Evolutionary conservation across 305 asterid species (phyloP).

Genomic region (Rubia peregrina): DNA sequence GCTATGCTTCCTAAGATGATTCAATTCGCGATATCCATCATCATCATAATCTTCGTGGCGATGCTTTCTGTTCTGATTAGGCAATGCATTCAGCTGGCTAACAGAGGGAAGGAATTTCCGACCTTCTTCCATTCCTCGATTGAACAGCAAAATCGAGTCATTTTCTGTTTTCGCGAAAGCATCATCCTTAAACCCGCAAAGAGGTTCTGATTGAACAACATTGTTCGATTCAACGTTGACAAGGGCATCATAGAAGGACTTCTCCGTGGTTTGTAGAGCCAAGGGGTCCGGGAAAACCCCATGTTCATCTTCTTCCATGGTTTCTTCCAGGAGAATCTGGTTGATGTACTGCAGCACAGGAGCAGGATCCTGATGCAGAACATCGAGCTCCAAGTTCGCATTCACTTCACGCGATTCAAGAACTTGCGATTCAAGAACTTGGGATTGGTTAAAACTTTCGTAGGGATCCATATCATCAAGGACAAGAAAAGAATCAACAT

Average conservation of each 20-base stretch:
- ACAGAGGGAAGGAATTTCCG: conserved; percentile 59
- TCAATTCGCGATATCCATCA: not conserved
- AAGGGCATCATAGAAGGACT: conserved; percentile 60
- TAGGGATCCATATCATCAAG: not conserved
- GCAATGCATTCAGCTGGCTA: conserved; percentile 34
- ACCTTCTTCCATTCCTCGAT: conserved; percentile 86
- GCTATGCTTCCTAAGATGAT: conserved; percentile 32
- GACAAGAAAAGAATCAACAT: not conserved
- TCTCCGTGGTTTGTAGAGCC: conserved; percentile 46
- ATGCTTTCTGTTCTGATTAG: conserved; percentile 64
- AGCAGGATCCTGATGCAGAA: conserved; percentile 10
- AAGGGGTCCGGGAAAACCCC: conserved; percentile 30
- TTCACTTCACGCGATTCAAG: not conserved
- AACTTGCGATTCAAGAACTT: not conserved
- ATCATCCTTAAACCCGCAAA: not conserved
- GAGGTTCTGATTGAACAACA: not conserved
- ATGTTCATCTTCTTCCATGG: conserved; percentile 24
- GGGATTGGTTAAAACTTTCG: not conserved
- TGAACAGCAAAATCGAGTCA: conserved; percentile 63
- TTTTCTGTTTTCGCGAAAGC: conserved; percentile 22
- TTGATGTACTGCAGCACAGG: conserved; percentile 17
- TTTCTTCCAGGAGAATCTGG: conserved; percentile 34
- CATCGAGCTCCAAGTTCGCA: conserved; percentile 8
- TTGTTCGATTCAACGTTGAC: conserved; percentile 30
- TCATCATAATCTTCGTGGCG: conserved; percentile 38